phyloP scores from a whole-genome alignment of 352 stramenopile species.

The Phytophthora foliorum region DNA sequence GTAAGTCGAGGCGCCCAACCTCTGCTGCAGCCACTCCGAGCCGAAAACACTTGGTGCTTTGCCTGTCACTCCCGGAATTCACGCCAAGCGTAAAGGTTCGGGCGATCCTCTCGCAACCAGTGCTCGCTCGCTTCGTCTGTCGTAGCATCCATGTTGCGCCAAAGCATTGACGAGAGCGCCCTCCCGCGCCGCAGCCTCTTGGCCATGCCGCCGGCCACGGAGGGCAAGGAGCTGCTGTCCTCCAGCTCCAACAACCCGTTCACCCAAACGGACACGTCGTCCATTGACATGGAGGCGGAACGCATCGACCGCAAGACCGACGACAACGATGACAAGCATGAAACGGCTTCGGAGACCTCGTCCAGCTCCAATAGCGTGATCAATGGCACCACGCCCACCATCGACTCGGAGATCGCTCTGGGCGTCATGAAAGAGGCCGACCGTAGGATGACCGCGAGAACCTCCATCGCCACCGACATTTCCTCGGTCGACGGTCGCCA shows the following conservation, averaged over 20 bases:
- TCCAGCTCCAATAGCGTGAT: slow-evolving; percentile 36
- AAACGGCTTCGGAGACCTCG: slow-evolving; percentile 30
- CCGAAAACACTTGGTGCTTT: slow-evolving; percentile 21
- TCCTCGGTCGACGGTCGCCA: slow-evolving; percentile 26
- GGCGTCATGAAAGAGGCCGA: slow-evolving; percentile 32
- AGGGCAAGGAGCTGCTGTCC: slow-evolving; percentile 20
- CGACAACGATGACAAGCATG: slow-evolving; percentile 25
- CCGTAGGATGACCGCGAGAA: slow-evolving; percentile 31
- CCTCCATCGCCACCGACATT: slow-evolving; percentile 35
- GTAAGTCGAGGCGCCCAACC: slow-evolving; percentile 7
- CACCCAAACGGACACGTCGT: slow-evolving; percentile 21
- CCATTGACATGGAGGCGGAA: slow-evolving; percentile 36
- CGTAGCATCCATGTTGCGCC: slow-evolving; percentile 37
- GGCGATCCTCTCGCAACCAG: slow-evolving; percentile 12
- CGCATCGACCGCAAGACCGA: slow-evolving; percentile 22
- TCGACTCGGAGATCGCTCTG: slow-evolving; percentile 23
- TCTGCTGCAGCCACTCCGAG: slow-evolving; percentile 10
- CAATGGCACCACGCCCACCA: neutral
- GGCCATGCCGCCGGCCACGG: slow-evolving; percentile 3
- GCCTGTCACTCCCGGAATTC: slow-evolving; percentile 34
- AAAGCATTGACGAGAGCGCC: slow-evolving; percentile 34
- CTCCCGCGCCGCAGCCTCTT: slow-evolving; percentile 33
- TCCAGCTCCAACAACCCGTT: slow-evolving; percentile 31
- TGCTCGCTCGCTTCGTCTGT: slow-evolving; percentile 14
- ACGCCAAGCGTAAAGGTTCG: slow-evolving; percentile 28